These are phyloP conservation scores for Porogramme epimiltina DNA, from an alignment of 1,284 basidiomycete genomes.

Conservation along the genomic window DNA sequence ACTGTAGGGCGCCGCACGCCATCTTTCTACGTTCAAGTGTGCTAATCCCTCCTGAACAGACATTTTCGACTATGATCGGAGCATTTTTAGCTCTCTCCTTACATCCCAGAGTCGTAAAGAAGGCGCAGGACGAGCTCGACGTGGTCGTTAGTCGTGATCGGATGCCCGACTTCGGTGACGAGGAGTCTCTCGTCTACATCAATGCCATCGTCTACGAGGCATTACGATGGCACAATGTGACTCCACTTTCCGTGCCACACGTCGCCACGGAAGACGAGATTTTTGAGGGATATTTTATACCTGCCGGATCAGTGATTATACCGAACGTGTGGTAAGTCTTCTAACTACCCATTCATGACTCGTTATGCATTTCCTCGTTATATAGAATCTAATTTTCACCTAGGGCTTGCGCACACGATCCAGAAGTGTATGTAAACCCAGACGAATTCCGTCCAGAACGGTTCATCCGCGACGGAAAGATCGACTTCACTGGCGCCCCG, in stretches of 20 bases:
- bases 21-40: background rate
- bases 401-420: slow-evolving; percentile 22
- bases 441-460: slow-evolving; percentile 36
- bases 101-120: slow-evolving; percentile 30
- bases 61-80: slow-evolving; percentile 5
- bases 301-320: slow-evolving; percentile 17
- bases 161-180: slow-evolving; percentile 34
- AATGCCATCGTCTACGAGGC: slow-evolving; percentile 34
- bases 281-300: slow-evolving; percentile 14
- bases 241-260: background rate
- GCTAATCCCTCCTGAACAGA: background rate
- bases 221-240: slow-evolving; percentile 7
- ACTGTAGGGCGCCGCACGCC: background rate
- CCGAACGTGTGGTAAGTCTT: slow-evolving; percentile 19
- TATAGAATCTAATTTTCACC: too few species aligned
- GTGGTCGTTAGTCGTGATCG: slow-evolving; percentile 29
- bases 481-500: slow-evolving; percentile 25
- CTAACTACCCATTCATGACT: background rate
- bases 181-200: slow-evolving; percentile 31
- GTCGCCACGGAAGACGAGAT: background rate
- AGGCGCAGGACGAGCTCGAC: slow-evolving; percentile 36
- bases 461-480: slow-evolving; percentile 34
- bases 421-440: slow-evolving; percentile 32
- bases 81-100: slow-evolving; percentile 28
- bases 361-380: too few species aligned